Evolutionary conservation across 2,329 filamentous ascomycete genomes (phyloP), one percentile per base, ranked within the genome.

Genomic region (Neonectria coccinea): DNA sequence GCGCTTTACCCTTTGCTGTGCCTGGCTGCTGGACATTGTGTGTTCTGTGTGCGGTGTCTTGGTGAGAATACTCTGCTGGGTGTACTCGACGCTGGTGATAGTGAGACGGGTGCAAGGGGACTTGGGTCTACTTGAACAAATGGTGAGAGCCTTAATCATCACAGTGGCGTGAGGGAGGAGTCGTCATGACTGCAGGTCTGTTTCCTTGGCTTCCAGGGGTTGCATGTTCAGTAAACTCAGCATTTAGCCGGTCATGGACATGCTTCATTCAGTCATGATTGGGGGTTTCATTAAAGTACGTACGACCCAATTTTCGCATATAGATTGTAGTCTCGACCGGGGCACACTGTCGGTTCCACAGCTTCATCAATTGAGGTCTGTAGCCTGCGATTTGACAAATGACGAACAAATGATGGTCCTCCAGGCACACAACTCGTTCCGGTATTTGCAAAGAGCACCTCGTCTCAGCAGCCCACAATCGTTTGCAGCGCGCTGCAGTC

Each of bases 1-100:
- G 54, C 47, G 55, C 25, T 59, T 53, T 5, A 52, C 8, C 10
- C 39, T 5, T n/a, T 41, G 39, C 29, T 57, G 60, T 41, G 54
- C 22, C 16, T 48, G 41, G 18, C 54, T 39, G 18, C 39, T 25
- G 33, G 33, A n/a, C 60, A 58, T 63, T 25, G 42, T 44, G 44
- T 50, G 25, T 50, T 56, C 22, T 29, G 42, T 20, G 29, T 20
- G 33, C 27, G 22, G 29, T 25, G 29, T 31, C 14, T 27, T 14
- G 27, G 8, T 18, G 18, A n/a, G 31, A 31, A 54, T n/a, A 48
- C 9, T 25, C 1, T 16, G 14, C 39, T 4, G n/a, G 6, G 16
- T 41, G n/a, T 41, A 25, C 53, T 48, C 18, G 25, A 27, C 20
- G 39, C 22, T 20, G 36, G 47, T 42, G 47, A 42, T 52, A 45